Evolutionary conservation across 345 rosid genomes (phyloP).

Genomic region (Cochlearia excelsa): DNA sequence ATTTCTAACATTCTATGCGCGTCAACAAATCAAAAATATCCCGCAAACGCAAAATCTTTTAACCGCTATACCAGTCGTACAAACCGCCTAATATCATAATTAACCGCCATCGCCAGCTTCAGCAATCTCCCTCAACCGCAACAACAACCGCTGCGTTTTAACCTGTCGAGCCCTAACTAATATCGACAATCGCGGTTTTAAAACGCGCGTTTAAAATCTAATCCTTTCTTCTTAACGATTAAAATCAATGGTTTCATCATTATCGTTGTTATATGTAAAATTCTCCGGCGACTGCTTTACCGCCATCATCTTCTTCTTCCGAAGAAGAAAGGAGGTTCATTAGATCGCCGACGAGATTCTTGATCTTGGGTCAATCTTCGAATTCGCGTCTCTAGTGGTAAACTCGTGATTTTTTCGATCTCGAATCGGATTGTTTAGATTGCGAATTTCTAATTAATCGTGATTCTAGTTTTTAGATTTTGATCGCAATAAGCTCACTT

Average conservation of each 20-base stretch:
- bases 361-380: too few species aligned
- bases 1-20: too few species aligned
- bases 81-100: too few species aligned
- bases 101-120: too few species aligned
- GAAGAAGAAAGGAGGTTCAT: background rate
- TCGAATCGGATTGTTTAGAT: background rate
- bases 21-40: too few species aligned
- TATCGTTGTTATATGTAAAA: background rate
- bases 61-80: too few species aligned
- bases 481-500: conserved; percentile 12
- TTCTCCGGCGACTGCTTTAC: conserved; percentile 13
- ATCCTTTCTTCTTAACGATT: background rate
- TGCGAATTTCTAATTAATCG: background rate
- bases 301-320: conserved; percentile 14
- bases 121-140: too few species aligned
- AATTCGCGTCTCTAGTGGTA: too few species aligned
- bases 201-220: conserved; percentile 22
- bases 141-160: too few species aligned
- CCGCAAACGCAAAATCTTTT: too few species aligned
- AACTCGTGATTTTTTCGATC: conserved; percentile 13
- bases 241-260: background rate
- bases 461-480: background rate
- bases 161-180: background rate
- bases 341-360: too few species aligned
- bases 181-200: conserved; percentile 6